These are phyloP conservation scores for Paramecium tetraurelia DNA, from an alignment of 73 alveolate genomes.

Conservation along the genomic window DNA sequence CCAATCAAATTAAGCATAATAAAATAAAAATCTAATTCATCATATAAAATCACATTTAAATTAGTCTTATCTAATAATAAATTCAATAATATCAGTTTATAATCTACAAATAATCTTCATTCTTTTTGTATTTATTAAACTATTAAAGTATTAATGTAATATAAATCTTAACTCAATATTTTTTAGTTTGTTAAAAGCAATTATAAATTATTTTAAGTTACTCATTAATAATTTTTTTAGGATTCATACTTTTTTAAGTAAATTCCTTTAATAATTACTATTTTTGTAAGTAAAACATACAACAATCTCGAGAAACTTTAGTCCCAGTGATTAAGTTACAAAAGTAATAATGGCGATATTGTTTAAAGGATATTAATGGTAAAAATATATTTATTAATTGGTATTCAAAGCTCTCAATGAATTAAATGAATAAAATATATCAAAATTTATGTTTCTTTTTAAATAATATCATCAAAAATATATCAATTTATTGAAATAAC, in stretches of 20 bases:
- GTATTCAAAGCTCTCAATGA: background rate
- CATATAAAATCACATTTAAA: background rate
- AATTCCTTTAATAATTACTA: background rate
- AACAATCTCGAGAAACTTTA: background rate
- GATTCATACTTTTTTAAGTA: background rate
- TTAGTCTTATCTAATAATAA: background rate
- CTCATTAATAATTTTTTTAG: background rate
- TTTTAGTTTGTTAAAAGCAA: background rate
- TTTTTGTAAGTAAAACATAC: background rate
- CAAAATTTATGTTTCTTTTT: background rate
- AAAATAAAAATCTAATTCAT: background rate
- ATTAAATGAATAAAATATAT: background rate
- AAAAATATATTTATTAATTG: background rate
- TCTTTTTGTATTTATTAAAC: background rate
- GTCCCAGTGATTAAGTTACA: background rate
- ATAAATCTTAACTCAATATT: background rate
- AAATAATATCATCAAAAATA: background rate
- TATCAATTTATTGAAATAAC: background rate
- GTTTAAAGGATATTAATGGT: background rate
- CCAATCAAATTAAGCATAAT: background rate
- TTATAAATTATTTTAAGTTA: background rate
- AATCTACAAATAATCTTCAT: background rate
- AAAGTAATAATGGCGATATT: background rate
- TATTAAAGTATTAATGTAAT: background rate
- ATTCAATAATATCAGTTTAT: background rate